Evolutionary conservation across 805 yeast genomes (phyloP).

Genomic region (Yarrowia porcina): DNA sequence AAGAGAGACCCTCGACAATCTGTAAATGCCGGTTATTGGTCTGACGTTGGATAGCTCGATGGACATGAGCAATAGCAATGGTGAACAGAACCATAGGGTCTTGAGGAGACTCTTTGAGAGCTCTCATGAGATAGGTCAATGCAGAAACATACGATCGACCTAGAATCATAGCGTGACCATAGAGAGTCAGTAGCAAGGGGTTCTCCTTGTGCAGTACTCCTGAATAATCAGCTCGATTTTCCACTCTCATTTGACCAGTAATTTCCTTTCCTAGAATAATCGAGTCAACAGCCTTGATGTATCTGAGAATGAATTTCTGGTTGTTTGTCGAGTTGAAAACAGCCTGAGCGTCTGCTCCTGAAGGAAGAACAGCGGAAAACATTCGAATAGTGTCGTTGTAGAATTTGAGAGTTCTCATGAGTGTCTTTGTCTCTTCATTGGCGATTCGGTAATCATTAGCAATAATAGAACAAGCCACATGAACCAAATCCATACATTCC

Average conservation of each 20-base stretch:
- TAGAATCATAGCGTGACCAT: conserved; percentile 75
- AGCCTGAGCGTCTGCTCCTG: conserved; percentile 58
- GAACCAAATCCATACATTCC: conserved; percentile 59
- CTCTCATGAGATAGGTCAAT: conserved; percentile 68
- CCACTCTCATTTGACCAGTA: conserved; percentile 74
- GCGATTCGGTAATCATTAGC: conserved; percentile 53
- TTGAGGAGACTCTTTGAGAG: conserved; percentile 60
- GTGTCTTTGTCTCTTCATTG: conserved; percentile 56
- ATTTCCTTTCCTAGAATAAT: conserved; percentile 52
- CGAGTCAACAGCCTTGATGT: conserved; percentile 83
- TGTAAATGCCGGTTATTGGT: conserved; percentile 84
- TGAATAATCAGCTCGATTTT: conserved; percentile 41
- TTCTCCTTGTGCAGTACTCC: conserved; percentile 36
- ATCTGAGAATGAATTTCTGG: conserved; percentile 86
- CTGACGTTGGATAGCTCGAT: conserved; percentile 87
- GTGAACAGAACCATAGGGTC: conserved; percentile 79
- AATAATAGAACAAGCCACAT: conserved; percentile 55
- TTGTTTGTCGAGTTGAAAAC: conserved; percentile 73
- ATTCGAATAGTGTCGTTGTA: conserved; percentile 63
- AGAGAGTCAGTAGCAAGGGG: conserved; percentile 72
- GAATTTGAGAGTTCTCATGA: conserved; percentile 71
- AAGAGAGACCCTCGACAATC: conserved; percentile 80
- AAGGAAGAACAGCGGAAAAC: conserved; percentile 62
- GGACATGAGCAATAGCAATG: conserved; percentile 77
- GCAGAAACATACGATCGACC: conserved; percentile 82